Conservation (phyloP, 352 stramenopile species). For the Phytophthora hybrid region DNA sequence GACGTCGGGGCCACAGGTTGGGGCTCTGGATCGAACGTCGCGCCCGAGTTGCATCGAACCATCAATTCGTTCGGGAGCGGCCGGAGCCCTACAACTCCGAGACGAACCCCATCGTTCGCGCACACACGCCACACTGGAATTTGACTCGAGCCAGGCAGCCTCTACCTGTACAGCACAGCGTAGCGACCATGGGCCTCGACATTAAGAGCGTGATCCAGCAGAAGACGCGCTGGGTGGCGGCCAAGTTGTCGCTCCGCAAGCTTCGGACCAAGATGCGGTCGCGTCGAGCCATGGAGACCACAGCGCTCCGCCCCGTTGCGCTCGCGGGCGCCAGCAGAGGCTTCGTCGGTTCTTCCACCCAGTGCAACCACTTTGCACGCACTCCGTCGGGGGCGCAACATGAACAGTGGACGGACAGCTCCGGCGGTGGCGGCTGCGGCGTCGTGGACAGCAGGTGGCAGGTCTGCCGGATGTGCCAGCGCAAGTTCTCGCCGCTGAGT, state of each 20-base stretch:
- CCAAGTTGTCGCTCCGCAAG: conserved; percentile 39
- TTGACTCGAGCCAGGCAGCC: conserved; percentile 6
- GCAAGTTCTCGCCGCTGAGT: conserved; percentile 42
- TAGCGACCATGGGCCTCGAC: conserved; percentile 29
- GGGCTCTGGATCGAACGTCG: conserved; percentile 2
- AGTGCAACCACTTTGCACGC: conserved; percentile 48
- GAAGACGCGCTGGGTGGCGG: conserved; percentile 42
- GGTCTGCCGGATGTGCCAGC: conserved; percentile 47
- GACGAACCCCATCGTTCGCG: conserved; percentile 15
- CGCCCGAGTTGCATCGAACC: conserved; percentile 20
- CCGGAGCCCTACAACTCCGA: not conserved
- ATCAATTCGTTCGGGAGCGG: conserved; percentile 16
- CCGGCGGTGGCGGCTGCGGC: conserved; percentile 6
- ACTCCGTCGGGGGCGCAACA: conserved; percentile 28
- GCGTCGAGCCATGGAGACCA: conserved; percentile 34
- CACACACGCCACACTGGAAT: conserved; percentile 35
- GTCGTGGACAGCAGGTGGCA: conserved; percentile 30
- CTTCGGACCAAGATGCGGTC: conserved; percentile 28
- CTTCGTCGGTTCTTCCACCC: conserved; percentile 44
- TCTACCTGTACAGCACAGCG: not conserved
- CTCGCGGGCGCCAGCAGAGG: conserved; percentile 45
- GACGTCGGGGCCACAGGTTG: conserved; percentile 19
- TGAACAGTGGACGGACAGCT: conserved; percentile 36
- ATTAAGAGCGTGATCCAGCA: conserved; percentile 34
- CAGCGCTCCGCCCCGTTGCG: conserved; percentile 42